Base-by-base conservation (phyloP, 2,329 filamentous ascomycete species). In the Fonsecaea erecta region DNA sequence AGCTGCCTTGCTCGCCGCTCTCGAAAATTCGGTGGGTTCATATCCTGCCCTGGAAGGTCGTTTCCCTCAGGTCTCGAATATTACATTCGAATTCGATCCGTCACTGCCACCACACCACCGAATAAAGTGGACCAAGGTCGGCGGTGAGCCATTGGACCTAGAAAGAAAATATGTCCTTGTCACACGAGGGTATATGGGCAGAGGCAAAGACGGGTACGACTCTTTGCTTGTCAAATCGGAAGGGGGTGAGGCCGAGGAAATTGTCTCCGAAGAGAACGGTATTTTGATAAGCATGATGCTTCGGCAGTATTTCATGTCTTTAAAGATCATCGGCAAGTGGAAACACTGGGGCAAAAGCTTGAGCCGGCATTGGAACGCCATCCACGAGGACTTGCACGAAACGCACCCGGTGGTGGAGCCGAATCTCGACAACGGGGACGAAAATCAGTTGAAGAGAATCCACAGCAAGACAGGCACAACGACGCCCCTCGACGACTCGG, bases 11-110 rank as follows among this genome's bases (percentile, higher is more conserved):
- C 82, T 88, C 72, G 88, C 87, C n/a, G 93, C 93, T 0, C 77
- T 97, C 1, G 93, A 97, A 76, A 97, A 97, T 71, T 87, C 89
- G 0, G 88, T 97, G 0, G 89, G 88, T 48, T 84, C 87, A 71
- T 91, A 95, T 68, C 93, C 93, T 0, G 91, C 93, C 0, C 83
- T 94, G 0, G 93, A 97, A 77, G 93, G 87, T 7, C 85, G 92
- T 0, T 96, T 96, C 71, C 89, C 92, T 0, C 93, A 97, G 74
- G 91, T 97, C 0, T 94, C 90, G 2, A 93, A 93, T 71, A 95
- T 97, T 70, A 78, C 77, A 0, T 93, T 93, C 73, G 83, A 84
- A 55, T 94, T 90, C 73, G 88, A 95, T 69, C 87, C 89, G 0
- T 81, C 81, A 0, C 81, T 81, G 40, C 83, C 86, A 0, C 75